Conservation (phyloP, 1,284 basidiomycete genomes). For the Sporisorium scitamineum region DNA sequence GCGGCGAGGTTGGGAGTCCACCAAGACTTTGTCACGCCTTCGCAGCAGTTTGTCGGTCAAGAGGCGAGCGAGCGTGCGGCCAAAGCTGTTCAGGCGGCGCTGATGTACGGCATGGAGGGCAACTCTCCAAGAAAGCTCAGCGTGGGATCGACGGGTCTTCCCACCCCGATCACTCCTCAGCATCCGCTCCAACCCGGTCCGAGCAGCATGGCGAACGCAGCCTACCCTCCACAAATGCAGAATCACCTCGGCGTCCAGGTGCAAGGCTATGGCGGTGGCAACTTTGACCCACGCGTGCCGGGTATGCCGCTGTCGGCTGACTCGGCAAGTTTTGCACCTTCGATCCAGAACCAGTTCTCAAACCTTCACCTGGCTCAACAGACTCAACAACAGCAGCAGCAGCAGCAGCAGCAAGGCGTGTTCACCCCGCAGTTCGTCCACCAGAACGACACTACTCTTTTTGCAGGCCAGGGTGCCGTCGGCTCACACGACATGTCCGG, state of each 20-base stretch:
- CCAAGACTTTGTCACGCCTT: constrained; percentile 51
- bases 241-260: constrained; percentile 15
- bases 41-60: constrained; percentile 49
- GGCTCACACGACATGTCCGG: constrained; percentile 34
- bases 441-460: constrained; percentile 41
- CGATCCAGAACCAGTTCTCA: constrained; percentile 45
- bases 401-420: constrained; percentile 17
- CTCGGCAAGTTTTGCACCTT: constrained; percentile 38
- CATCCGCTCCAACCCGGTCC: constrained; percentile 48
- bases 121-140: constrained; percentile 45
- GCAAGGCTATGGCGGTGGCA: constrained; percentile 11
- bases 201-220: constrained; percentile 2
- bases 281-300: constrained; percentile 32
- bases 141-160: constrained; percentile 38
- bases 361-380: constrained; percentile 39
- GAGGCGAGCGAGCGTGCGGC: constrained; percentile 51
- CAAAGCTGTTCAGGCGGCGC: constrained; percentile 50
- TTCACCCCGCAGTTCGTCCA: constrained; percentile 46
- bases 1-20: constrained; percentile 40
- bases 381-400: constrained; percentile 17
- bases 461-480: constrained; percentile 14
- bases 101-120: constrained; percentile 55
- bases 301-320: constrained; percentile 45
- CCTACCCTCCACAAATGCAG: constrained; percentile 15
- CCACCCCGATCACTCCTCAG: constrained; percentile 49